Base-by-base conservation (phyloP, 805 yeast species). In the Candida odintsovae region DNA sequence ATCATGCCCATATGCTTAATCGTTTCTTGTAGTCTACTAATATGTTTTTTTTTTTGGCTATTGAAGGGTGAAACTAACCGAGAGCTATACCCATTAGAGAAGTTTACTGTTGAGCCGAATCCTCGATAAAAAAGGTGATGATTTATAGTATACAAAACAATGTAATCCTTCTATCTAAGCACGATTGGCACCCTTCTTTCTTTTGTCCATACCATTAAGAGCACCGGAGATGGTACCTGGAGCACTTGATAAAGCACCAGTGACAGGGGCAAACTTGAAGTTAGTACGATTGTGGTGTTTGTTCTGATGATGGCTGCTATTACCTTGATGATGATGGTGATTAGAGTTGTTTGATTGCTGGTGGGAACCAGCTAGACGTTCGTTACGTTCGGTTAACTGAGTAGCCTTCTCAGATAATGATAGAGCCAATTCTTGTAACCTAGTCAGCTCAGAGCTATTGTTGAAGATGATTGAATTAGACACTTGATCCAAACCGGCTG, bases 371-470 rank as follows among this genome's bases (percentile, higher is more conserved):
- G 87, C 85, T 44, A 88, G 76, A 65, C 88, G 82, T 67, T 88
- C 96, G 64, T 87, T 88, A 71, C 87, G 81, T 66, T 89, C 96
- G 46, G 85, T 78, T 55, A 89, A 75, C 59, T 83, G 80, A 47
- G 76, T 77, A 44, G 86, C 83, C 74, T 84, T 86, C 51, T 89
- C 96, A 52, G 88, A 85, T 70, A 94, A 75, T 40, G 83, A 79
- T 52, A 89, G 72, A 19, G 97, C 95, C 61, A 92, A 76, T 64
- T 86, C 89, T 74, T 92, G 97, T 67, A 92, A 76, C 63, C 81
- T 84, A 50, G 94, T 76, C 56, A 89, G 78, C 63, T 86, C 96
- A 44, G 81, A 86, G 54, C 86, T 90, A 57, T 80, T 80, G 47
- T 81, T 74, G 66, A 90, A 86, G 59, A 78, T 78, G 51, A 90